These are phyloP conservation scores for Pythium aphanidermatum DNA, from an alignment of 352 stramenopile species.

Conservation along the genomic window DNA sequence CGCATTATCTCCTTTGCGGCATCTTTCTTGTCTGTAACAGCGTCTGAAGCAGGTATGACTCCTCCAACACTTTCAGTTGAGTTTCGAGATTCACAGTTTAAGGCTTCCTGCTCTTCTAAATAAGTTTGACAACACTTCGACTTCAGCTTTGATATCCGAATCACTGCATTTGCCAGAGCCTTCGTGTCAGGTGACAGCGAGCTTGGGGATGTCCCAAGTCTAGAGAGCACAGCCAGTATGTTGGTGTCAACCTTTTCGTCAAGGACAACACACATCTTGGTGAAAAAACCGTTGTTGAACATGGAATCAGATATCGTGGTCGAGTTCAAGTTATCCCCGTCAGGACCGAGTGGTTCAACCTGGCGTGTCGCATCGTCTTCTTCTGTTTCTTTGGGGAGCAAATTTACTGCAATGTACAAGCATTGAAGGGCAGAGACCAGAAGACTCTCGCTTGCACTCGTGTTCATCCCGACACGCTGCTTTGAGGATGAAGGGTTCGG, in stretches of 20 bases:
- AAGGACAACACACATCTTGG: background rate
- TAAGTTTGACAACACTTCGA: constrained; percentile 5
- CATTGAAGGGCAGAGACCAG: constrained; percentile 46
- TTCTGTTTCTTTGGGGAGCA: background rate
- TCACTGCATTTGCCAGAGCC: constrained; percentile 1
- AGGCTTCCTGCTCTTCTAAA: constrained; percentile 1
- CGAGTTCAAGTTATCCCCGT: no score
- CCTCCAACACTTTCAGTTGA: no score
- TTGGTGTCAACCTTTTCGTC: background rate
- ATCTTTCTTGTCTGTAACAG: constrained; percentile 10
- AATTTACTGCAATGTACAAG: constrained; percentile 39
- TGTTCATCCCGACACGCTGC: no score
- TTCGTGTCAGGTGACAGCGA: constrained; percentile 13
- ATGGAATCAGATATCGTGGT: no score
- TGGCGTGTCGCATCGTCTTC: background rate
- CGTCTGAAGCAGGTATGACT: no score
- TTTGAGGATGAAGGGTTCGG: no score
- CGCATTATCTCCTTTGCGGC: constrained; percentile 58
- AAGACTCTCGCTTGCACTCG: constrained; percentile 54
- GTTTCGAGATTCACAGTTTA: no score
- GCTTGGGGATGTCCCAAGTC: background rate
- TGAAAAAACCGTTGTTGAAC: background rate
- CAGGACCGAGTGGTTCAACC: no score
- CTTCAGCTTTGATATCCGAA: constrained; percentile 1
- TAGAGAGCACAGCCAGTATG: constrained; percentile 4